A percentile compares a stretch with the other conserved stretches of the same genome.
Conservation (phyloP, 2,329 filamentous ascomycete genomes). For the Diaporthe helianthi region DNA sequence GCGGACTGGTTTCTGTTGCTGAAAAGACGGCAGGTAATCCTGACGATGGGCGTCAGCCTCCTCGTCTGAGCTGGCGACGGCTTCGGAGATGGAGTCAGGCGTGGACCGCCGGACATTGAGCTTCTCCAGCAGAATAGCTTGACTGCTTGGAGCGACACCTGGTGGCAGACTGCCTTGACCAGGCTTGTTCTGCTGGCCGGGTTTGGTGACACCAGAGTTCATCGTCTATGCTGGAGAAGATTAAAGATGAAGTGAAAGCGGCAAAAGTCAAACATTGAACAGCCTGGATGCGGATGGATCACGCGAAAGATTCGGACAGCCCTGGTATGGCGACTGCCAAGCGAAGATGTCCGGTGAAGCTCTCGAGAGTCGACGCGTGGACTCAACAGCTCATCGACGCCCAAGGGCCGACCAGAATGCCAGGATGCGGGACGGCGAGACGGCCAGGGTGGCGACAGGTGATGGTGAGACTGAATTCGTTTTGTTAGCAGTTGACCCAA, state of each 20-base stretch:
- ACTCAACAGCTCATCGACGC: neutral
- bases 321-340: slow-evolving; percentile 10
- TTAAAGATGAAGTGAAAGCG: slow-evolving; percentile 4
- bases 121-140: slow-evolving; percentile 76
- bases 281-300: neutral
- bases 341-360: slow-evolving; percentile 22
- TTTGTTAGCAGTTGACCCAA: slow-evolving; percentile 22
- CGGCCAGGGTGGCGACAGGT: neutral
- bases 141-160: slow-evolving; percentile 60
- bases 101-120: slow-evolving; percentile 82
- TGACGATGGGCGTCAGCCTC: slow-evolving; percentile 75
- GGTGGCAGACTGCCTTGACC: slow-evolving; percentile 53
- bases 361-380: neutral
- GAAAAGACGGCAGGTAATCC: slow-evolving; percentile 56
- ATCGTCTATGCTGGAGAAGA: slow-evolving; percentile 46
- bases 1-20: slow-evolving; percentile 68
- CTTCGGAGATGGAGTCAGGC: slow-evolving; percentile 80
- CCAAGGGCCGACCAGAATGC: neutral
- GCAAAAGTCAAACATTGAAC: slow-evolving; percentile 18
- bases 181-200: slow-evolving; percentile 58
- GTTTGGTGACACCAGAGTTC: slow-evolving; percentile 59
- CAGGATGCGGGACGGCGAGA: neutral
- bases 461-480: slow-evolving; percentile 9
- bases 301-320: slow-evolving; percentile 2
- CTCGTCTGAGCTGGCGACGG: slow-evolving; percentile 91